These are phyloP conservation scores for Mucor piriformis DNA, from an alignment of 371 early-diverging fungal species.

Conservation along the genomic window DNA sequence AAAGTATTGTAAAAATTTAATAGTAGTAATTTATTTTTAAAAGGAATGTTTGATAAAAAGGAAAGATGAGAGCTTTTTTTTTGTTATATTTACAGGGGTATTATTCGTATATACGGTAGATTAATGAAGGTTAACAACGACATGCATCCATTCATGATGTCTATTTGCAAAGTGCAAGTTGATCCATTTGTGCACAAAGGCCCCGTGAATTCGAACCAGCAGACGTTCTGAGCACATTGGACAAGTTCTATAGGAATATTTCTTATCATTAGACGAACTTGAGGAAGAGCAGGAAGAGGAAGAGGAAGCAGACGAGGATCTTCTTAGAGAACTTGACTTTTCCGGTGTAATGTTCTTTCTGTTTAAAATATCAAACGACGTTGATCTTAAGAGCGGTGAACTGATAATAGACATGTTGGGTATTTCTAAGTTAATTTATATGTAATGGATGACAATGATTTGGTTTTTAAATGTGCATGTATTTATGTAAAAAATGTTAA, in stretches of 20 bases:
- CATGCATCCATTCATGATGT: constrained; percentile 55
- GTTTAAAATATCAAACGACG: constrained; percentile 16
- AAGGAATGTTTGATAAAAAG: too few relatives aligned
- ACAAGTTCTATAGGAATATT: constrained; percentile 48
- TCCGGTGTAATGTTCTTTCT: constrained; percentile 2
- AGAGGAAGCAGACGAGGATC: constrained; percentile 14
- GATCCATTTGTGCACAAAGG: constrained; percentile 54
- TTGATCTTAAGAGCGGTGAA: constrained; percentile 12
- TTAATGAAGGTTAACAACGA: constrained; percentile 50
- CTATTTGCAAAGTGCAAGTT: constrained; percentile 47
- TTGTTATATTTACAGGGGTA: not conserved
- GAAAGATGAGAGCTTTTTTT: not conserved
- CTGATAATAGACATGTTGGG: constrained; percentile 16
- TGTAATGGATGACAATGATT: not conserved
- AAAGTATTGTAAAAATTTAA: not conserved
- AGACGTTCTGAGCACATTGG: constrained; percentile 54
- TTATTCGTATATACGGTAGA: not conserved
- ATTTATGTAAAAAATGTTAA: constrained; percentile 1
- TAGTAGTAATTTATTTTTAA: not conserved
- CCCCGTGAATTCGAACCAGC: constrained; percentile 50
- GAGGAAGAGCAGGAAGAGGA: constrained; percentile 3
- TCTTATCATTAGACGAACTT: constrained; percentile 10
- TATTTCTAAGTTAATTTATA: not conserved
- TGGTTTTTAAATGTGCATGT: not conserved
- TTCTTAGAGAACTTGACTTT: constrained; percentile 9